These are phyloP conservation scores for Stagonosporopsis cucurbitacearum DNA, from an alignment of 2,329 filamentous ascomycete species.

Conservation along the genomic window DNA sequence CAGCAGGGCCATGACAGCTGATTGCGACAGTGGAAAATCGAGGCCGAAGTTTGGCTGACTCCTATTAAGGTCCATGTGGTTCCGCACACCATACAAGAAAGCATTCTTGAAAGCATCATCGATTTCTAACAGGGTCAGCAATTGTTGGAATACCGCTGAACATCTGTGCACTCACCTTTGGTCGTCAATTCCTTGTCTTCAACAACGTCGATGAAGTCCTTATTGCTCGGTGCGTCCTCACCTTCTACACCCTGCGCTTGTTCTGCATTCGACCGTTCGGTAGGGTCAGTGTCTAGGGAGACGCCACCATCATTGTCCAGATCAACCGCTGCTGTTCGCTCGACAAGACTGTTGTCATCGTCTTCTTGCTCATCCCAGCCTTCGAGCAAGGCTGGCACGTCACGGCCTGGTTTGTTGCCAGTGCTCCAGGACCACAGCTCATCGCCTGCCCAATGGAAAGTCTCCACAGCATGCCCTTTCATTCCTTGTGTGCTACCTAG, in stretches of 20 bases:
- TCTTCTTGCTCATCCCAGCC: conserved; percentile 56
- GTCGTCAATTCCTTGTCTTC: conserved; percentile 62
- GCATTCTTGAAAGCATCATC: conserved; percentile 70
- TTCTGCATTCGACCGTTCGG: conserved; percentile 42
- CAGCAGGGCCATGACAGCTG: conserved; percentile 67
- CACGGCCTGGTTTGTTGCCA: conserved; percentile 59
- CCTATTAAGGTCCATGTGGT: conserved; percentile 64
- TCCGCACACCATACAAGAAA: conserved; percentile 67
- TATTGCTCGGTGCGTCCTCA: conserved; percentile 41
- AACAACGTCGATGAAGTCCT: conserved; percentile 45
- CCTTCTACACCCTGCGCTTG: conserved; percentile 43
- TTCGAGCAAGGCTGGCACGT: conserved; percentile 60
- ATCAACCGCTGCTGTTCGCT: conserved; percentile 50
- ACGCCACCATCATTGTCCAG: conserved; percentile 59
- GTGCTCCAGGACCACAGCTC: conserved; percentile 71
- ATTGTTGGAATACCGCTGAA: neutral
- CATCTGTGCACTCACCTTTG: conserved; percentile 53
- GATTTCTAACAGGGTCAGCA: conserved; percentile 58
- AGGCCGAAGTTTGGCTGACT: conserved; percentile 61
- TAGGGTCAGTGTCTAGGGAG: conserved; percentile 37
- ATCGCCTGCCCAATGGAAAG: conserved; percentile 71
- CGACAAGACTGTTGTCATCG: conserved; percentile 42
- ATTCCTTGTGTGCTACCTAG: conserved; percentile 63
- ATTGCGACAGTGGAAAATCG: conserved; percentile 68
- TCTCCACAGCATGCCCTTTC: conserved; percentile 70